Conservation (phyloP, 2,329 filamentous ascomycete genomes). For the Colletotrichum sublineola region DNA sequence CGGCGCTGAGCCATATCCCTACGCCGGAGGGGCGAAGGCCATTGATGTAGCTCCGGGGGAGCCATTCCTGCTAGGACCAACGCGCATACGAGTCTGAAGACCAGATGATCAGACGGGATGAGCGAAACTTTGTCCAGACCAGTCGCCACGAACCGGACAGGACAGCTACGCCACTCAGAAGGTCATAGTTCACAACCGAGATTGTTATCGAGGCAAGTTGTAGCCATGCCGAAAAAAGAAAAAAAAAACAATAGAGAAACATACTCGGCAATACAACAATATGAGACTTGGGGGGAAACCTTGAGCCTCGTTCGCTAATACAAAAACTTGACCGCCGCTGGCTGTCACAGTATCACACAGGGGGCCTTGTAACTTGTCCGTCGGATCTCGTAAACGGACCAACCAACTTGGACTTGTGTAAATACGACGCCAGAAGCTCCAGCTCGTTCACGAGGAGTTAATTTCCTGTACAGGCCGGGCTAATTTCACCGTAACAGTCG, state of each 20-base stretch:
- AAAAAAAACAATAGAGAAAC: background rate
- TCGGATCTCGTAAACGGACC: background rate
- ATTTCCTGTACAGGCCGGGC: background rate
- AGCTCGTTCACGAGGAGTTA: too few relatives aligned
- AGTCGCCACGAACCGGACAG: background rate
- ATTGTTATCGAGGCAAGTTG: background rate
- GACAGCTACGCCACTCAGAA: background rate
- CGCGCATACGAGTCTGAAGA: constrained; percentile 5
- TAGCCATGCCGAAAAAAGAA: background rate
- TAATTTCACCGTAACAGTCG: too few relatives aligned
- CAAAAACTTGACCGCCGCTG: background rate
- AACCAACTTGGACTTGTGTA: background rate
- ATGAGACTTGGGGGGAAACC: background rate
- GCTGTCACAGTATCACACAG: background rate
- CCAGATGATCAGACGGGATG: background rate
- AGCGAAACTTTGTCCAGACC: background rate
- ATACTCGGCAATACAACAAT: background rate
- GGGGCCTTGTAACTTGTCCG: background rate
- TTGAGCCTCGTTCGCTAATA: background rate
- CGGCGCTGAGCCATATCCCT: background rate
- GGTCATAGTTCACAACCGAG: background rate
- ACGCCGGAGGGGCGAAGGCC: too few relatives aligned
- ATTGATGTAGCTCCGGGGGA: background rate
- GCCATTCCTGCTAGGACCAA: background rate
- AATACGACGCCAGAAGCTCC: background rate